Conservation (phyloP, 176 grass and related monocot genomes). For the Themeda triandra region DNA sequence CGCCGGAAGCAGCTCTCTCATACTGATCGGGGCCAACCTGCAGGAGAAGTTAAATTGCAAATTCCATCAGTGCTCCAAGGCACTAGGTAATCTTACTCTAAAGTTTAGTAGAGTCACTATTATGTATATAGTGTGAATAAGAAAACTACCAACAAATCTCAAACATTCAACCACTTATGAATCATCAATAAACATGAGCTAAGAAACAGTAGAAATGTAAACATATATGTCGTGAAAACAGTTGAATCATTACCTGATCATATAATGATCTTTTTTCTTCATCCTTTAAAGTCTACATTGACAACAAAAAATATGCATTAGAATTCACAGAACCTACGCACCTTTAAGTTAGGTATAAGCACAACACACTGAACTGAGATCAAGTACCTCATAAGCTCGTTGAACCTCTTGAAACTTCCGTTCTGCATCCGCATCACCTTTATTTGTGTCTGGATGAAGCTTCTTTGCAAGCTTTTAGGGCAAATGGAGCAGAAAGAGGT, state of each 20-base stretch:
- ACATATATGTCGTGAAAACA: neutral
- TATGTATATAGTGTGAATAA: neutral
- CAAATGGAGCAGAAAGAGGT: neutral
- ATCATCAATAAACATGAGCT: neutral
- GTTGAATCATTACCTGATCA: slow-evolving; percentile 63
- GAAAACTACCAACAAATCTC: neutral
- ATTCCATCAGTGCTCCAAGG: neutral
- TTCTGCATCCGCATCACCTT: slow-evolving; percentile 81
- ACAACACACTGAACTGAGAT: neutral
- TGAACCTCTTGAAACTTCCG: slow-evolving; percentile 99
- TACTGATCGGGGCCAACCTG: slow-evolving; percentile 89
- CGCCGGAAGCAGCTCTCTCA: slow-evolving; percentile 73
- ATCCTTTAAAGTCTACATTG: slow-evolving; percentile 87
- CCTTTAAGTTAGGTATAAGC: neutral
- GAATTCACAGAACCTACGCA: neutral
- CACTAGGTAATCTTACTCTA: neutral
- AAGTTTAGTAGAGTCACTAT: neutral
- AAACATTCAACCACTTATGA: neutral
- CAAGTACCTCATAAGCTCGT: slow-evolving; percentile 82
- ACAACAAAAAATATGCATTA: neutral
- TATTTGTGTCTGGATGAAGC: slow-evolving; percentile 98
- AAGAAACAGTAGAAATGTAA: neutral
- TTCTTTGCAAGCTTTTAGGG: slow-evolving; percentile 84
- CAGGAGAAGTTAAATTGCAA: neutral
- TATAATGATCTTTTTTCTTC: slow-evolving; percentile 82